Conservation (phyloP, 176 grass and related monocot species). For the Tillandsia fasciculata region DNA sequence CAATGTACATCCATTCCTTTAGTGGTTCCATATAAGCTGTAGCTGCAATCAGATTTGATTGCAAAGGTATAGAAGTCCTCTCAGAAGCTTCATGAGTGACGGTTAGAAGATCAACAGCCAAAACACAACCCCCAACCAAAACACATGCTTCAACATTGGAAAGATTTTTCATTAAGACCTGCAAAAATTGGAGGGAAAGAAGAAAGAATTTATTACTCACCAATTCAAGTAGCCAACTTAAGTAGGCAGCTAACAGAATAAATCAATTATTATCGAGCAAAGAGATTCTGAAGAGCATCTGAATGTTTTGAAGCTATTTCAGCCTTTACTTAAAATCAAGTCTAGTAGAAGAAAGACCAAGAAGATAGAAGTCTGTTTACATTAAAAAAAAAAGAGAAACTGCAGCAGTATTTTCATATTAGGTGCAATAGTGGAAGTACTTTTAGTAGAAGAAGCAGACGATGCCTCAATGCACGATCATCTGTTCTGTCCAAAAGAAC, state of each 20-base stretch:
- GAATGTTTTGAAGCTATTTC: too few species aligned
- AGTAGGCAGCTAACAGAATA: too few species aligned
- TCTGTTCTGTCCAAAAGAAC: conserved; percentile 94
- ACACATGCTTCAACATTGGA: conserved; percentile 96
- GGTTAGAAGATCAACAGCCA: conserved; percentile 88
- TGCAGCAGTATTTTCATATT: neutral
- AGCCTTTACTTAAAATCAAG: too few species aligned
- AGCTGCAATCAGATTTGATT: conserved; percentile 90
- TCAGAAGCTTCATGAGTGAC: conserved; percentile 83
- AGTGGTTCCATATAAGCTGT: conserved; percentile 90
- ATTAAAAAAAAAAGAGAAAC: neutral
- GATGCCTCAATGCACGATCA: conserved; percentile 87
- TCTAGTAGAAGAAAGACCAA: too few species aligned
- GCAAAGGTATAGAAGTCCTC: conserved; percentile 90
- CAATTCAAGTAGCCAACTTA: too few species aligned
- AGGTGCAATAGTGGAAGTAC: conserved; percentile 11
- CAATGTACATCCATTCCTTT: conserved; percentile 98
- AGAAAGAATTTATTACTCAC: neutral
- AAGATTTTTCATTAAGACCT: conserved; percentile 90
- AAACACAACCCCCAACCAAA: conserved; percentile 84
- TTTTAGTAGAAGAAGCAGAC: conserved; percentile 78
- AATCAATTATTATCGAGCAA: too few species aligned
- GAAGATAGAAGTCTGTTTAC: too few species aligned
- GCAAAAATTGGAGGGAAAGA: conserved; percentile 25
- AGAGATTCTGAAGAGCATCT: too few species aligned